These are phyloP conservation scores for Aspergillus affinis DNA, from an alignment of 495 filamentous ascomycete species.

Conservation along the genomic window DNA sequence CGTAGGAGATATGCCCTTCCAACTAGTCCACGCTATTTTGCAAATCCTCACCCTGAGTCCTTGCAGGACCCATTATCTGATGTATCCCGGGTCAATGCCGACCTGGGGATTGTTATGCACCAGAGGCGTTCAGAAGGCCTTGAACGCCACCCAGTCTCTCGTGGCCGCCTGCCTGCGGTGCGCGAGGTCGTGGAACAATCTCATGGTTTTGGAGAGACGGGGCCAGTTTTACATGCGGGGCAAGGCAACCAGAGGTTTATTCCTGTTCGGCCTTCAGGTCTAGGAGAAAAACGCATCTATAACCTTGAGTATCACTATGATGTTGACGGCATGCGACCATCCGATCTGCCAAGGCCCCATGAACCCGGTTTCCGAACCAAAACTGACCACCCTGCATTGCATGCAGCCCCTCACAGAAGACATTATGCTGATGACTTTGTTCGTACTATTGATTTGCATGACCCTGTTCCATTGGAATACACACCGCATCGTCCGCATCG, in stretches of 20 bases:
- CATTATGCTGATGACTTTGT: conserved; percentile 43
- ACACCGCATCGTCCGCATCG: conserved; percentile 18
- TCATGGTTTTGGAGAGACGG: not conserved
- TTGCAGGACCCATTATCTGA: conserved; percentile 12
- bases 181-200: not conserved
- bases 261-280: conserved; percentile 6
- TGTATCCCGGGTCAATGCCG: conserved; percentile 14
- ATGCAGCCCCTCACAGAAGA: conserved; percentile 20
- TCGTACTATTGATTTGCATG: conserved; percentile 35
- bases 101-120: conserved; percentile 18
- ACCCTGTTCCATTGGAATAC: conserved; percentile 27
- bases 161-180: not conserved
- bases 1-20: conserved; percentile 25
- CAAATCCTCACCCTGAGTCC: conserved; percentile 20
- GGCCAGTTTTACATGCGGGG: too few relatives aligned
- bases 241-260: conserved; percentile 17
- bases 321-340: conserved; percentile 13
- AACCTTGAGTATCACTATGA: conserved; percentile 20
- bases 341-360: conserved; percentile 15
- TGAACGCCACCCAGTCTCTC: conserved; percentile 10
- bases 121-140: conserved; percentile 18
- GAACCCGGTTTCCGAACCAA: conserved; percentile 12
- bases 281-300: conserved; percentile 19
- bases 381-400: conserved; percentile 19
- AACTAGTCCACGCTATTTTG: conserved; percentile 17